Percentiles rank a stretch among this genome's conserved stretches.
Conservation (phyloP, 2,329 filamentous ascomycete species). For the Orbilia ellipsospora region DNA sequence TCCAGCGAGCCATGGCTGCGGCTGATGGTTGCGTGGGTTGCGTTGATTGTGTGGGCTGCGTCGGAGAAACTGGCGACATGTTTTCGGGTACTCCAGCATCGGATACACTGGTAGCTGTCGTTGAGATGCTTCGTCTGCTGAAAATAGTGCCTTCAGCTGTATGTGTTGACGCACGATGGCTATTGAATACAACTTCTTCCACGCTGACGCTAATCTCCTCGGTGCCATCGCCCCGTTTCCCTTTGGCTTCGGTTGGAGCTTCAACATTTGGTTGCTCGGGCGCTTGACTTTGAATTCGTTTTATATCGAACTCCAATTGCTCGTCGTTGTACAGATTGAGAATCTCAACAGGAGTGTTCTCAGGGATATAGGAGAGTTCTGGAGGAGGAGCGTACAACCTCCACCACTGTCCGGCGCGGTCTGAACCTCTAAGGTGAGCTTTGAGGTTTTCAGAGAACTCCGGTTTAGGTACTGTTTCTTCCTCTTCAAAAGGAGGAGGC, state of each 20-base stretch:
- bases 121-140: conserved; percentile 45
- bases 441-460: conserved; percentile 49
- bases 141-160: conserved; percentile 53
- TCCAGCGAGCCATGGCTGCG: conserved; percentile 50
- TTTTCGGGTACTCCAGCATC: conserved; percentile 45
- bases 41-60: conserved; percentile 14
- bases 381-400: conserved; percentile 49
- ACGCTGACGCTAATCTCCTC: conserved; percentile 41
- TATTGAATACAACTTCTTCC: conserved; percentile 51
- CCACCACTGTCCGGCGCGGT: conserved; percentile 50
- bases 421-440: conserved; percentile 42
- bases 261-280: conserved; percentile 33
- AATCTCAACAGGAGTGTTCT: conserved; percentile 44
- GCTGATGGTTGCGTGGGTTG: conserved; percentile 25
- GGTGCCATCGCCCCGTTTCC: conserved; percentile 37
- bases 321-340: conserved; percentile 53
- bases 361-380: conserved; percentile 49
- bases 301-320: conserved; percentile 51
- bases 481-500: conserved; percentile 50
- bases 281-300: conserved; percentile 43
- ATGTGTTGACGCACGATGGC: conserved; percentile 51
- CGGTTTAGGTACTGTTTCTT: conserved; percentile 44
- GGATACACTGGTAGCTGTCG: conserved; percentile 52
- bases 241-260: conserved; percentile 34
- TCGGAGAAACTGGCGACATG: conserved; percentile 45